Percentiles rank a stretch among this genome's conserved stretches.
Evolutionary conservation across 2,329 filamentous ascomycete genomes (phyloP).

Genomic region (Penicillium sp.): DNA sequence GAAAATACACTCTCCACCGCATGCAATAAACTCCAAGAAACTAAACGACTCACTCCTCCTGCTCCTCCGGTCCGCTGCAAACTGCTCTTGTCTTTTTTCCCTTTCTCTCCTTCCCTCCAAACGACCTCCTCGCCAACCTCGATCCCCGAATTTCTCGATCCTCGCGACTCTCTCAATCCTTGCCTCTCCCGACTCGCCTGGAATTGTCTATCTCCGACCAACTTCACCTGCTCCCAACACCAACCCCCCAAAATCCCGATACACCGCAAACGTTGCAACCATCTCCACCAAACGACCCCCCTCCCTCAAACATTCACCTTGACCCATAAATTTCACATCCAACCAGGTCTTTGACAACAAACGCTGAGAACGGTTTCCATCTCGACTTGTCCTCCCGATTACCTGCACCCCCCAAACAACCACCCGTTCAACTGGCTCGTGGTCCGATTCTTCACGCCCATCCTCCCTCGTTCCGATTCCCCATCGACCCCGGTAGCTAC

Average conservation of each 20-base stretch:
- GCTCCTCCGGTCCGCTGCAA: conserved; percentile 7
- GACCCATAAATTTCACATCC: background rate
- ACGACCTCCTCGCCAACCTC: conserved; percentile 3
- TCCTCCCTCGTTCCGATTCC: conserved; percentile 16
- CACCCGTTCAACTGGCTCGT: conserved; percentile 14
- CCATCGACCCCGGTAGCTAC: conserved; percentile 35
- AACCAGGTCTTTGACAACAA: background rate
- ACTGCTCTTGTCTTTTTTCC: background rate
- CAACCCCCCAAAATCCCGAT: background rate
- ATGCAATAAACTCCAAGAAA: background rate
- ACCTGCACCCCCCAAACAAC: conserved; percentile 9
- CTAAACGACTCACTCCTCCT: background rate
- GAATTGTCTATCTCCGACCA: background rate
- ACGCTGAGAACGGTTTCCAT: background rate
- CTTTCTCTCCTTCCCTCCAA: conserved; percentile 2
- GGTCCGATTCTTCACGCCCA: conserved; percentile 18
- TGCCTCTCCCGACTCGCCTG: background rate
- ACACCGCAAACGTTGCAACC: conserved; percentile 5
- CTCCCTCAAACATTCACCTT: background rate
- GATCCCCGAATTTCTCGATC: background rate
- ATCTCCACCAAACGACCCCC: conserved; percentile 1
- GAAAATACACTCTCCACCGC: no score
- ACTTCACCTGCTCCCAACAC: background rate
- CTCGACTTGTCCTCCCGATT: conserved; percentile 14
- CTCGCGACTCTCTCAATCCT: conserved; percentile 1